A percentile compares a stretch with the other conserved stretches of the same genome.
These are phyloP conservation scores for Fonsecaea pedrosoi DNA, from an alignment of 2,329 filamentous ascomycete species.

Conservation along the genomic window DNA sequence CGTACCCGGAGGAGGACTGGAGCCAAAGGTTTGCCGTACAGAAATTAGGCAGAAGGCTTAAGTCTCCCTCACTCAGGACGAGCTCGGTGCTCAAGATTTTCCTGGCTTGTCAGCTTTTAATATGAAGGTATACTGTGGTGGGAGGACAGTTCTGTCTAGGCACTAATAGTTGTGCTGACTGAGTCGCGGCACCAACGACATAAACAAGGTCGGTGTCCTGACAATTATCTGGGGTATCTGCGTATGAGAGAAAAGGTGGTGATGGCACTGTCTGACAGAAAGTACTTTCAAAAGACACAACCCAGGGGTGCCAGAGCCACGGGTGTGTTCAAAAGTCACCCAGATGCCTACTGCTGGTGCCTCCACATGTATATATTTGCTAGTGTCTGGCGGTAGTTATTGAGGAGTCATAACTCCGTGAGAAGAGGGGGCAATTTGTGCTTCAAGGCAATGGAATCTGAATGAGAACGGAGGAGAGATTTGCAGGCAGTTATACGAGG, in stretches of 20 bases:
- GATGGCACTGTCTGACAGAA: neutral
- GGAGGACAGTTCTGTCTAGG: neutral
- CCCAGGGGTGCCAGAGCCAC: neutral
- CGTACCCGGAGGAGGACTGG: neutral
- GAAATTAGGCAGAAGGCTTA: neutral
- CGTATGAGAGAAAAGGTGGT: neutral
- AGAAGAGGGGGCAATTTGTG: neutral
- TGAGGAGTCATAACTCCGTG: neutral
- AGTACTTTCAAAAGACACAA: neutral
- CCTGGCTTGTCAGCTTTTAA: neutral
- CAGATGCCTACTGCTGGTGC: neutral
- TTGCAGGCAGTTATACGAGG: neutral
- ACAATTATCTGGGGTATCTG: neutral
- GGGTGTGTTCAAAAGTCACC: neutral
- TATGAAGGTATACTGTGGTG: neutral
- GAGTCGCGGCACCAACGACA: neutral
- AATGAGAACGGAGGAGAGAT: neutral
- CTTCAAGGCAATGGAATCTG: neutral
- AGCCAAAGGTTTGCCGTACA: neutral
- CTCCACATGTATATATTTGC: neutral
- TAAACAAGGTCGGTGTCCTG: neutral
- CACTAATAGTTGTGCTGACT: neutral
- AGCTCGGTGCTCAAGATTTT: neutral
- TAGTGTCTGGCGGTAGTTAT: neutral
- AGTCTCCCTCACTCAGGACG: neutral